Base-by-base conservation (phyloP, 768 basidiomycete species). In the Lactifluus volemus region DNA sequence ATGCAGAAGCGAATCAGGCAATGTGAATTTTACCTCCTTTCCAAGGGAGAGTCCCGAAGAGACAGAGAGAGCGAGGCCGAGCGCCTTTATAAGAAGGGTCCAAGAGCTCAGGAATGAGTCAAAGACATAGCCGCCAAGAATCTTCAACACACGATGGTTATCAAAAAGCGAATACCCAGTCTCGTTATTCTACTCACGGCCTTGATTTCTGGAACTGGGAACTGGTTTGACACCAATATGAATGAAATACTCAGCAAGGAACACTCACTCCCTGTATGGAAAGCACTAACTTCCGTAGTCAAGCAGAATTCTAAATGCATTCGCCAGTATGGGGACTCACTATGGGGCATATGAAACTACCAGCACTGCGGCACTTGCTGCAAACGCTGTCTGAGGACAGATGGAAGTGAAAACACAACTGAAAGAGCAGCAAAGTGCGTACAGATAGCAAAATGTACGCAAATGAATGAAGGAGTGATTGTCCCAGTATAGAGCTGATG, bases 51-150 rank as follows among this genome's bases (percentile, higher is more conserved):
- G 76, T 0, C 92, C 92, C 4, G 89, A 92, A 0, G 89, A 91
- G 14, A 94, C 92, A 1, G 89, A 79, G 5, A 96, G 79, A 1
- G 90, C 88, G 47, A 94, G 77, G 14, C 92, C 92, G 36, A 93
- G 73, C 0, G 85, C 82, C 70, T 96, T 96, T 67, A 91, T 91
- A 51, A 92, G 75, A 30, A 96, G 77, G 0, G 89, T 92, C 86
- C 90, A 91, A 1, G 84, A 82, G 9, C 88, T 83, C n/a, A 96
- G 78, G 71, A 92, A 93, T 1, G 86, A 82, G 67, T 92, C 89
- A 47, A 96, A 84, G 7, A 93, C 90, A 68, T 91, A 93, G 44
- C 92, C 90, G 29, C 84, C 84, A 17, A 92, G 76, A 63, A 91
- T 88, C 87, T 89, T 63, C 2, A 30, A 54, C 63, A 9, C 54